A percentile compares a stretch with the other conserved stretches of the same genome.
phyloP scores from a whole-genome alignment of 305 asterid genomes.

The Plantago rigida region DNA sequence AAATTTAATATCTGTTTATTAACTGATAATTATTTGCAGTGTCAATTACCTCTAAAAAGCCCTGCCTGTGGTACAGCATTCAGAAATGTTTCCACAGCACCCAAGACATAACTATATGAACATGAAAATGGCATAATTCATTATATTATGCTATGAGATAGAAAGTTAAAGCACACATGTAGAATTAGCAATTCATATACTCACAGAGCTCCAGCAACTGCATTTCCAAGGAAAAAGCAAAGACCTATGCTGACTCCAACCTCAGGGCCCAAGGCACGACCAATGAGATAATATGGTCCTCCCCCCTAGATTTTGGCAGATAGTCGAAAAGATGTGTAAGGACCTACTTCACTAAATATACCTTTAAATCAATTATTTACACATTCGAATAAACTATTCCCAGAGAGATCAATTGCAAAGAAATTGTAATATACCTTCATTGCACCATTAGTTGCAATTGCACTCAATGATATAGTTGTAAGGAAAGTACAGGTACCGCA shows the following conservation, averaged over 20 bases:
- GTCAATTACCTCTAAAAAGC: constrained; percentile 65
- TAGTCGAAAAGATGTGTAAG: constrained; percentile 21
- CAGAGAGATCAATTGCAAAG: constrained; percentile 9
- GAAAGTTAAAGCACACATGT: constrained; percentile 13
- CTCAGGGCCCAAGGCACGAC: constrained; percentile 99
- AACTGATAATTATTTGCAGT: constrained; percentile 1
- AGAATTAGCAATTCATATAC: constrained; percentile 33
- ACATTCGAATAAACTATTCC: constrained; percentile 11
- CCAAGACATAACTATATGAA: constrained; percentile 72
- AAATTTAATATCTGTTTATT: too few relatives aligned
- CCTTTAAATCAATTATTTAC: constrained; percentile 9
- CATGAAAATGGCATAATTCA: constrained; percentile 12
- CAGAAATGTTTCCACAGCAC: constrained; percentile 95
- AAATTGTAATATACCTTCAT: constrained; percentile 60
- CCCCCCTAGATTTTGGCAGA: constrained; percentile 61
- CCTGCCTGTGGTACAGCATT: constrained; percentile 91
- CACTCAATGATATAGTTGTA: constrained; percentile 89
- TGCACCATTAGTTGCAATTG: constrained; percentile 96
- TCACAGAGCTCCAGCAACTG: constrained; percentile 96
- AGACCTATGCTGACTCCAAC: constrained; percentile 98
- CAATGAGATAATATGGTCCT: constrained; percentile 91
- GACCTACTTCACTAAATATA: constrained; percentile 14
- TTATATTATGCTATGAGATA: constrained; percentile 11
- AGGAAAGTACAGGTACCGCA: constrained; percentile 90
- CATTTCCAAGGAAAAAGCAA: constrained; percentile 94